Conservation (phyloP, 192 early-diverging fungal species). For the Rhizoclosmatium globosum region DNA sequence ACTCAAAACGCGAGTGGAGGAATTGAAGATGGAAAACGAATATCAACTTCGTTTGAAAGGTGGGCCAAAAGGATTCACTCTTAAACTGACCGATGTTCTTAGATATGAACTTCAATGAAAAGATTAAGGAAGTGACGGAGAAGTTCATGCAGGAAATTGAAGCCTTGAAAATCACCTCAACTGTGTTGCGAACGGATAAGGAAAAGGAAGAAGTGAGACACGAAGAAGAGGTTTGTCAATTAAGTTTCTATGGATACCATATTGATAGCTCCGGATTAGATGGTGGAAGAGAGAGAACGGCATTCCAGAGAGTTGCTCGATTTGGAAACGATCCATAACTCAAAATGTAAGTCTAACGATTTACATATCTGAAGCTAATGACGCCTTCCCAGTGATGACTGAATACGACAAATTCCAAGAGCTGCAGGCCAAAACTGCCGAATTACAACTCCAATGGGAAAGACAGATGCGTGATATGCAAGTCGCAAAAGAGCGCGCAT, state of each 20-base stretch:
- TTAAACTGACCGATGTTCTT: no score
- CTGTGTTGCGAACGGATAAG: conserved; percentile 67
- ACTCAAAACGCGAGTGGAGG: conserved; percentile 66
- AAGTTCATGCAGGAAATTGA: conserved; percentile 74
- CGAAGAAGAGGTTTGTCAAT: conserved; percentile 54
- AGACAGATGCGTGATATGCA: conserved; percentile 64
- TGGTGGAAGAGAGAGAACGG: conserved; percentile 61
- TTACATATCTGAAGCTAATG: no score
- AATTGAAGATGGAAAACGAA: conserved; percentile 75
- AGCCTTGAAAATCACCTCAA: conserved; percentile 63
- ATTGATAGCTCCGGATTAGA: not conserved
- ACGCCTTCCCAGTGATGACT: conserved; percentile 47
- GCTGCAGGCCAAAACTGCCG: conserved; percentile 56
- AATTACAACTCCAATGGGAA: conserved; percentile 65
- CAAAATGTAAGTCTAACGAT: conserved; percentile 37
- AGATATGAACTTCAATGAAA: conserved; percentile 76
- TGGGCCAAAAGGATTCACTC: no score
- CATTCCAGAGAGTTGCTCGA: conserved; percentile 63
- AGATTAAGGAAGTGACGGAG: conserved; percentile 71
- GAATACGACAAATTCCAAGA: conserved; percentile 72
- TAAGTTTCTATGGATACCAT: no score
- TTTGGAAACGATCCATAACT: conserved; percentile 60
- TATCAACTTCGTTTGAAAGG: conserved; percentile 68
- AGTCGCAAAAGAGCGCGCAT: conserved; percentile 53
- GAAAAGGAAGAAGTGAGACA: conserved; percentile 70